A percentile compares a stretch with the other conserved stretches of the same genome.
Conservation (phyloP, 306 rosid species). For the Astragalus membranaceus region DNA sequence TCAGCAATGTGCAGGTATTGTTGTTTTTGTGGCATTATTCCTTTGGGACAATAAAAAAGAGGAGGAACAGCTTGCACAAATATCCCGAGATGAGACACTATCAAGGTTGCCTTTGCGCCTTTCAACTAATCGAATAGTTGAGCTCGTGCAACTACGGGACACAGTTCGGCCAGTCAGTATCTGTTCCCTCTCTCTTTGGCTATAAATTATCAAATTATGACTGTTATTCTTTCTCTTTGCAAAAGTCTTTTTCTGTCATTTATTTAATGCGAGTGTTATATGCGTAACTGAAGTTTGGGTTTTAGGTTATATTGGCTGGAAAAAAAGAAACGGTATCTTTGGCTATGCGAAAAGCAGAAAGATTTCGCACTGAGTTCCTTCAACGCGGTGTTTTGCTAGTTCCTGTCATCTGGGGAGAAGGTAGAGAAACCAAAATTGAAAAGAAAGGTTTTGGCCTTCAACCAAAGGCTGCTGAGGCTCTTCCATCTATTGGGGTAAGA, state of each 20-base stretch:
- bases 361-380: conserved; percentile 76
- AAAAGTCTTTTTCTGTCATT: neutral
- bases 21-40: conserved; percentile 67
- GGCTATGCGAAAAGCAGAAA: conserved; percentile 69
- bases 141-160: conserved; percentile 94
- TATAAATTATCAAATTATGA: neutral
- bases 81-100: conserved; percentile 74
- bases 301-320: conserved; percentile 94
- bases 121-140: conserved; percentile 92
- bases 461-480: conserved; percentile 55
- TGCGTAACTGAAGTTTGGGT: conserved; percentile 29
- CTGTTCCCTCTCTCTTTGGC: neutral
- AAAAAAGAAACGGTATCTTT: conserved; percentile 63
- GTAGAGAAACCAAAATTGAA: conserved; percentile 50
- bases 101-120: conserved; percentile 94
- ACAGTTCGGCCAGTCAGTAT: conserved; percentile 84
- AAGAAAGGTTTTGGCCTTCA: conserved; percentile 80
- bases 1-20: conserved; percentile 79
- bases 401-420: conserved; percentile 83
- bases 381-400: conserved; percentile 77
- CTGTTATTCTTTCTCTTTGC: neutral
- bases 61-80: conserved; percentile 87
- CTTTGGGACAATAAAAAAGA: conserved; percentile 97
- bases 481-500: conserved; percentile 95
- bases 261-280: neutral